phyloP scores from a whole-genome alignment of 1,139 yeast genomes.

The Candida tropicalis region DNA sequence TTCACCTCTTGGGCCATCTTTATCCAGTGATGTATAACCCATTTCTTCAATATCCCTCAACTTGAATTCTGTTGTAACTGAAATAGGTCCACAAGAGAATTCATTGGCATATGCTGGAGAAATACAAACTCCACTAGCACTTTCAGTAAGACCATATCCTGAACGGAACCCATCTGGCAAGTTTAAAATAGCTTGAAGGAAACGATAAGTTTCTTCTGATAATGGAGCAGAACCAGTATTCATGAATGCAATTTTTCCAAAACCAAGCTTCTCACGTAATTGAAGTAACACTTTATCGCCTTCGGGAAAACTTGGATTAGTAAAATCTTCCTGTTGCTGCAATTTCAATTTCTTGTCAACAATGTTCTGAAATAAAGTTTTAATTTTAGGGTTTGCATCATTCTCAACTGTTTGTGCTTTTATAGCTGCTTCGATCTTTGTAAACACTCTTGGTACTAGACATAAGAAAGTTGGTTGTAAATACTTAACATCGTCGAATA shows the following conservation, averaged over 20 bases:
- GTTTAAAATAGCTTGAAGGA: conserved; percentile 41
- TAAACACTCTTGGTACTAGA: conserved; percentile 43
- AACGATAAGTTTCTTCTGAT: conserved; percentile 40
- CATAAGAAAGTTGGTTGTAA: conserved; percentile 39
- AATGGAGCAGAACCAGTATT: conserved; percentile 49
- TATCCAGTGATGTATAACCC: conserved; percentile 33
- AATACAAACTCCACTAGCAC: conserved; percentile 42
- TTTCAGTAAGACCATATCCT: conserved; percentile 51
- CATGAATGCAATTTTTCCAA: conserved; percentile 28
- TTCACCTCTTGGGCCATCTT: conserved; percentile 44
- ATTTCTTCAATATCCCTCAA: conserved; percentile 42
- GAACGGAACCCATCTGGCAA: conserved; percentile 34
- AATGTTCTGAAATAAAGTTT: conserved; percentile 28
- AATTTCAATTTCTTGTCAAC: conserved; percentile 33
- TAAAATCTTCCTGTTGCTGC: conserved; percentile 22
- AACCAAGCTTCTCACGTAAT: conserved; percentile 39
- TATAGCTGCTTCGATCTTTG: conserved; percentile 47
- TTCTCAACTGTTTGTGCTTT: conserved; percentile 47
- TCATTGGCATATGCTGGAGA: conserved; percentile 33
- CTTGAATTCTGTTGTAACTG: conserved; percentile 36
- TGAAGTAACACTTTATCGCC: conserved; percentile 31
- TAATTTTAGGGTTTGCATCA: conserved; percentile 37
- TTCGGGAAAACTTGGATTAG: conserved; percentile 24
- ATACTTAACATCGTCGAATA: conserved; percentile 39
- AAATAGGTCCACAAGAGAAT: conserved; percentile 42